phyloP scores from a whole-genome alignment of 169 alveolate genomes.

The Condylostoma magnum region DNA sequence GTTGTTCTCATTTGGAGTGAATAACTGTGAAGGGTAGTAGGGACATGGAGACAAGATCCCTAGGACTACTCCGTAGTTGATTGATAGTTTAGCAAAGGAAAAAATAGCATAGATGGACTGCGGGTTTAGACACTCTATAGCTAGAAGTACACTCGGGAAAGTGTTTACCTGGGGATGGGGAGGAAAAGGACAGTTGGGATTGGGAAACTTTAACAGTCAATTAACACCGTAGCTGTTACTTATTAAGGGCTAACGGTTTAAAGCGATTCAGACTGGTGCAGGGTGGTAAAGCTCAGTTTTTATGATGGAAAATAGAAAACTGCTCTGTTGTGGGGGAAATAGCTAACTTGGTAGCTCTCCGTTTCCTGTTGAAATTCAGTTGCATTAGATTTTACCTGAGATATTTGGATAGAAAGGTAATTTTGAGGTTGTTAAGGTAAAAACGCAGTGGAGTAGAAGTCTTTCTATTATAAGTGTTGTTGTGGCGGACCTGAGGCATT shows the following conservation, averaged over 20 bases:
- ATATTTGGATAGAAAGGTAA: neutral
- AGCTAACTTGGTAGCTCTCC: neutral
- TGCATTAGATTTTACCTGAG: neutral
- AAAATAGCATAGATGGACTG: constrained; percentile 72
- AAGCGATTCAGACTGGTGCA: constrained; percentile 28
- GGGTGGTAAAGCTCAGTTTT: constrained; percentile 3
- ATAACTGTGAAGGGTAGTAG: constrained; percentile 69
- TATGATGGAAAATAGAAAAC: constrained; percentile 8
- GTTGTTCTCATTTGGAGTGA: constrained; percentile 76
- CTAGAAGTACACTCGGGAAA: constrained; percentile 75
- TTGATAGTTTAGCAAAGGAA: constrained; percentile 52
- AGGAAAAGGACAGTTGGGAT: constrained; percentile 78
- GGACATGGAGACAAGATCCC: constrained; percentile 73
- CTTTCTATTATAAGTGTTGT: neutral
- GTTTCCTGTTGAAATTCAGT: neutral
- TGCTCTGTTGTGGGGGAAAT: neutral
- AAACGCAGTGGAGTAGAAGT: neutral
- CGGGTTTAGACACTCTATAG: constrained; percentile 79
- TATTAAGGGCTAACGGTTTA: constrained; percentile 42
- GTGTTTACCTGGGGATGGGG: constrained; percentile 89
- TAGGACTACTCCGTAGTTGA: constrained; percentile 61
- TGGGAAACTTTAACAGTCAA: constrained; percentile 52
- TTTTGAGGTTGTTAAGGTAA: neutral
- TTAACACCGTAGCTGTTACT: constrained; percentile 52
- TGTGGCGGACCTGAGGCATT: neutral